phyloP scores from a whole-genome alignment of 306 rosid species.

The Styphnolobium japonicum region DNA sequence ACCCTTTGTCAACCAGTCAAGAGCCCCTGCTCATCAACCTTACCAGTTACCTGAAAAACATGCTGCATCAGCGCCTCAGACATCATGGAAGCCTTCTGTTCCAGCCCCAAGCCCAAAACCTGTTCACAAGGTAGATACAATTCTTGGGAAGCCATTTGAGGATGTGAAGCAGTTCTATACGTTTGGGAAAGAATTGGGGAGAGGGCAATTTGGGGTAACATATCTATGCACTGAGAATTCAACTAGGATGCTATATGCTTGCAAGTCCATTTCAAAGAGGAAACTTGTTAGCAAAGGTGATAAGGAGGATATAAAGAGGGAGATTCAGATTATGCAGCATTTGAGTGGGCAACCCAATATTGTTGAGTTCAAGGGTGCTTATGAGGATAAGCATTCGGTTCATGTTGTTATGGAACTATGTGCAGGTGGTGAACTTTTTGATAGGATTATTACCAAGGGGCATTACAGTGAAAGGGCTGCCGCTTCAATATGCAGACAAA shows the following conservation, averaged over 20 bases:
- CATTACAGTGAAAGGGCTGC: conserved; percentile 89
- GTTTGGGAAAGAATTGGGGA: conserved; percentile 75
- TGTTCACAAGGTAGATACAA: conserved; percentile 43
- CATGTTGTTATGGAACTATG: conserved; percentile 91
- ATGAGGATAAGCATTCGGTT: conserved; percentile 76
- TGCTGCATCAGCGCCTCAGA: conserved; percentile 22
- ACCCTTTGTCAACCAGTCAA: conserved; percentile 43
- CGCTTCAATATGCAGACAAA: conserved; percentile 73
- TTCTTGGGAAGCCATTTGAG: conserved; percentile 71
- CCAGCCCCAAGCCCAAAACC: conserved; percentile 45
- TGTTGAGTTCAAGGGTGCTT: conserved; percentile 89
- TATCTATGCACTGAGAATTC: conserved; percentile 73
- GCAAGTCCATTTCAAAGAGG: conserved; percentile 84
- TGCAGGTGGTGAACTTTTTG: conserved; percentile 92
- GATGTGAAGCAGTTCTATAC: conserved; percentile 63
- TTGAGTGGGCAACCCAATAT: conserved; percentile 89
- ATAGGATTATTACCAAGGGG: conserved; percentile 85
- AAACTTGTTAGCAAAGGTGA: conserved; percentile 69
- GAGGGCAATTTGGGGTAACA: conserved; percentile 91
- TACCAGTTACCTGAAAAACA: conserved; percentile 42
- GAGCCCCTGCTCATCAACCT: conserved; percentile 31
- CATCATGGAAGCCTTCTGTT: conserved; percentile 31
- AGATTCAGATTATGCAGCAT: conserved; percentile 94
- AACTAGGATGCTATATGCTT: conserved; percentile 59
- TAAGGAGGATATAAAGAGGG: conserved; percentile 76